phyloP scores from a whole-genome alignment of 768 basidiomycete genomes.

The Collybiopsis luxurians region DNA sequence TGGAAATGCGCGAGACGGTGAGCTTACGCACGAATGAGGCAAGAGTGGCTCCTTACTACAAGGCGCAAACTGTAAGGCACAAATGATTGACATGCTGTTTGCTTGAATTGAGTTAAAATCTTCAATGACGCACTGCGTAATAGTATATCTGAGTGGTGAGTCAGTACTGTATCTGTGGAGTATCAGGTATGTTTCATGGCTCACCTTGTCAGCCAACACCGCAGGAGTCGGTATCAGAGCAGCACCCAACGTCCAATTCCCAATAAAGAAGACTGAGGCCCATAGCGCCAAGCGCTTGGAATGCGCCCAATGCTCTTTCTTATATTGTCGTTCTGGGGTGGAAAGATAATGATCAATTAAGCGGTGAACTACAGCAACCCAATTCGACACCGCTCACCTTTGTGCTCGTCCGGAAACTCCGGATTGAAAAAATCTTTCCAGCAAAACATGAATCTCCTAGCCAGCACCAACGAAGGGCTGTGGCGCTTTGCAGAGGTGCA shows the following conservation, averaged over 20 bases:
- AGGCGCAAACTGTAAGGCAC: conserved; percentile 4
- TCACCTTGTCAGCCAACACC: conserved; percentile 5
- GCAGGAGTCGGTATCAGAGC: conserved; percentile 5
- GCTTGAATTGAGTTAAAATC: neutral
- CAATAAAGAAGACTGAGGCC: conserved; percentile 6
- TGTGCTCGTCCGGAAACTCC: neutral
- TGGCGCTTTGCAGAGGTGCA: neutral
- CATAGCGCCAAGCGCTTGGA: conserved; percentile 4
- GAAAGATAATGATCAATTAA: neutral
- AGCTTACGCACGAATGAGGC: neutral
- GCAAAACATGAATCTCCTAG: neutral
- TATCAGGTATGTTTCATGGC: neutral
- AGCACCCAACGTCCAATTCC: conserved; percentile 8
- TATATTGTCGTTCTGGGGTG: no score
- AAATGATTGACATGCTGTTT: neutral
- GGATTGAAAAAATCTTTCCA: conserved; percentile 5
- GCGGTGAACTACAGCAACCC: neutral
- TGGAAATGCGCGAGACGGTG: neutral
- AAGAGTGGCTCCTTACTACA: neutral
- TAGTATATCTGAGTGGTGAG: conserved; percentile 3
- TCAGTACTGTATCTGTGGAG: neutral
- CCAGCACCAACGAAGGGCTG: neutral
- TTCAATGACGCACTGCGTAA: conserved; percentile 1
- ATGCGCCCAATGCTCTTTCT: conserved; percentile 6
- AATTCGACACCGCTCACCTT: neutral